Conservation (phyloP, 768 basidiomycete genomes). For the Hortiboletus flavorubellus region DNA sequence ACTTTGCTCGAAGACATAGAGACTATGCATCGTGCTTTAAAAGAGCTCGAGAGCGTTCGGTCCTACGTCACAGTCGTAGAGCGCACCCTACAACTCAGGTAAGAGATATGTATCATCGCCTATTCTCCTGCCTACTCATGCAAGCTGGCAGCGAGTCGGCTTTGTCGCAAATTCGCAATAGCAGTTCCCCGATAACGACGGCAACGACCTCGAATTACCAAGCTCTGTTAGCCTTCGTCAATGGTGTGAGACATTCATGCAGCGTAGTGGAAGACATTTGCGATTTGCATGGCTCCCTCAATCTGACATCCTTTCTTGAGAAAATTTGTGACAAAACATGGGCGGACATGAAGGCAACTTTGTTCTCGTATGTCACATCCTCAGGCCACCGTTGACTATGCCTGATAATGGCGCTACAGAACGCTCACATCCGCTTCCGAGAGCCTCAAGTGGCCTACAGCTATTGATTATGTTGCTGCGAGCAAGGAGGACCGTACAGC, state of each 20-base stretch:
- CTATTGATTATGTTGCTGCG: conserved; percentile 59
- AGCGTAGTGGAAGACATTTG: conserved; percentile 42
- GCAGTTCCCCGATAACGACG: conserved; percentile 39
- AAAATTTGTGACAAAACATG: conserved; percentile 70
- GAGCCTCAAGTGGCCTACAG: conserved; percentile 79
- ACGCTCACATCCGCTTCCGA: conserved; percentile 63
- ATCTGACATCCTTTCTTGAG: conserved; percentile 60
- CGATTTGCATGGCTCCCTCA: conserved; percentile 47
- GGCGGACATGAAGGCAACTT: conserved; percentile 62
- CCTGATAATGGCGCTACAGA: conserved; percentile 37
- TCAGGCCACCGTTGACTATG: not conserved
- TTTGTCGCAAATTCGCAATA: conserved; percentile 46
- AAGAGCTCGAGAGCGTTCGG: conserved; percentile 72
- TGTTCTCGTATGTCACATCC: conserved; percentile 54
- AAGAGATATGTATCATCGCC: conserved; percentile 15
- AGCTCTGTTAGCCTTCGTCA: conserved; percentile 58
- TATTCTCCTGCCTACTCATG: conserved; percentile 5
- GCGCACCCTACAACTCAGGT: conserved; percentile 72
- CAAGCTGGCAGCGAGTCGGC: conserved; percentile 51
- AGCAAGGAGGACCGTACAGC: conserved; percentile 47
- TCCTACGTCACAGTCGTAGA: conserved; percentile 75
- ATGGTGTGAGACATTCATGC: conserved; percentile 44
- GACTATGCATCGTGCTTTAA: conserved; percentile 68
- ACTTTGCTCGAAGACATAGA: conserved; percentile 84
- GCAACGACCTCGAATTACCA: conserved; percentile 55